Evolutionary conservation across 2,329 filamentous ascomycete species (phyloP), one percentile per base, ranked within the genome.

Genomic region (Penicillium sp.): DNA sequence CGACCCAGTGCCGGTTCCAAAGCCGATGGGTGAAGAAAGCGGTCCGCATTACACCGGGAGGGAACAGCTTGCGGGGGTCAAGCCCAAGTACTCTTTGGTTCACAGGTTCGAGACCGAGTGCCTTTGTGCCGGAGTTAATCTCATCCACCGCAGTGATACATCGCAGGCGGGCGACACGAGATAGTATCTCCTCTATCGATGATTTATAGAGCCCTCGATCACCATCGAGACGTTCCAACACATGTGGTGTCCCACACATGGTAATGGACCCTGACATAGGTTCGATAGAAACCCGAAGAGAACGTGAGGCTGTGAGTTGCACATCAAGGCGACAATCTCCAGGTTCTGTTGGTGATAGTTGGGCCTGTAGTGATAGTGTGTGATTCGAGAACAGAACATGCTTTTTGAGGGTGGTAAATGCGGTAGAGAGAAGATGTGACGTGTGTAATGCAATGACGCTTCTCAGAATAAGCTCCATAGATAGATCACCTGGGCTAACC

Each of bases 201-300:
- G 65, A 85, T 79, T 73, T 59, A 15, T 72, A 69, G 16, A 79
- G 76, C 59, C 91, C 92, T 53, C 95, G 78, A 34, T 82, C 83
- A 33, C 76, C 77, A 68, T 96, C 90, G 19, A 81, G 80, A 21
- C 84, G 79, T 9, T 79, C 76, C 4, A 82, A 79, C 44, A 82
- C 75, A 56, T 78, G 80, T 3, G 84, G 84, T 50, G 83, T 82
- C 15, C 91, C 89, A 56, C 85, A 84, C 38, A 96, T 74, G 10
- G 86, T 84, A 60, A 92, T 88, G 11, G 81, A 76, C n/a, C 94
- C 94, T 0, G 89, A 92, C 27, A 90, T 85, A 0, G 89, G 86
- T 63, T 96, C 91, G 46, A 97, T 81, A 19, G 84, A 81, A 29
- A 96, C 73, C 6, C 79, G 83, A 34, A 89, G 75, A 38, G 80